Evolutionary conservation across 2,329 filamentous ascomycete genomes (phyloP).

Genomic region (Fusarium odoratissimum): DNA sequence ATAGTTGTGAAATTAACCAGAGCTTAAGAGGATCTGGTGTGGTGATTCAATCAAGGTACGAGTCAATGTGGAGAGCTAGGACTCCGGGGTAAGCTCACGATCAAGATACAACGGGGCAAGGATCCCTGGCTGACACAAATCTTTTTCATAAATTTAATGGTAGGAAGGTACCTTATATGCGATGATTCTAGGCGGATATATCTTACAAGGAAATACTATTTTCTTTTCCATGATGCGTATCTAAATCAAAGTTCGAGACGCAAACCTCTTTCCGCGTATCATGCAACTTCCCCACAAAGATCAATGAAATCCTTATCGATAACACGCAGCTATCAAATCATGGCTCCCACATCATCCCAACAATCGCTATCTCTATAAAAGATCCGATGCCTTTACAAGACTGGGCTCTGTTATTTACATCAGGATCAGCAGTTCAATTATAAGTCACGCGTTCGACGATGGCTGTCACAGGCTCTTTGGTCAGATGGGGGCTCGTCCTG

Average conservation of each 20-base stretch:
- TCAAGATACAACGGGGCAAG: neutral
- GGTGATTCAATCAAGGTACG: neutral
- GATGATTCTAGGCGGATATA: neutral
- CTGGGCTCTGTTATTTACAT: neutral
- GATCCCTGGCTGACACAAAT: neutral
- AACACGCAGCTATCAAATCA: slow-evolving; percentile 22
- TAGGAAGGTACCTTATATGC: neutral
- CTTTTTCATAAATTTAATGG: neutral
- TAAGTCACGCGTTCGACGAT: slow-evolving; percentile 8
- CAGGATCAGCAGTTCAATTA: neutral
- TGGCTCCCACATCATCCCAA: slow-evolving; percentile 10
- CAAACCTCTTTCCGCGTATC: neutral
- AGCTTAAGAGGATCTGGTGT: neutral
- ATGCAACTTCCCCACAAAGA: slow-evolving; percentile 15
- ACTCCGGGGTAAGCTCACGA: slow-evolving; percentile 1
- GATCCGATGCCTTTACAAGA: neutral
- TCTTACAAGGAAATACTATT: neutral
- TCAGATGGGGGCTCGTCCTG: slow-evolving; percentile 49
- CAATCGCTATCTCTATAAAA: neutral
- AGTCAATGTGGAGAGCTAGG: neutral
- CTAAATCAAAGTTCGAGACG: neutral
- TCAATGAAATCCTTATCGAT: slow-evolving; percentile 32
- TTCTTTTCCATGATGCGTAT: neutral
- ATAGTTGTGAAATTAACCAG: neutral
- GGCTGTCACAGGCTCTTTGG: slow-evolving; percentile 14